phyloP scores from a whole-genome alignment of 208 protist species.

The Crithidia bombi region DNA sequence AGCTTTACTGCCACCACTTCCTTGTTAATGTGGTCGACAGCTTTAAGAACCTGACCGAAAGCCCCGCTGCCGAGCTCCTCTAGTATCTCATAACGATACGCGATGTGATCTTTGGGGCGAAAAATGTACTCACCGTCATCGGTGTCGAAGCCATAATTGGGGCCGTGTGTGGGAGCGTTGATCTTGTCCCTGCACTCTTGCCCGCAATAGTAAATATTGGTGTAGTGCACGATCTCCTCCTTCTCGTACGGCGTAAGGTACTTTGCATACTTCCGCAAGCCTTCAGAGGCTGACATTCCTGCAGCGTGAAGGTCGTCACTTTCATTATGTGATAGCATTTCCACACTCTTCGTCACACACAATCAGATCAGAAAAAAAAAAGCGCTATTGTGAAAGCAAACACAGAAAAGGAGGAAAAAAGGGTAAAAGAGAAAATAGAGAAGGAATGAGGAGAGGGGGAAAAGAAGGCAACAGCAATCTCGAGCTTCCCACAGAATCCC shows the following conservation, averaged over 20 bases:
- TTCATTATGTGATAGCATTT: conserved; percentile 3
- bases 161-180: conserved; percentile 41
- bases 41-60: conserved; percentile 89
- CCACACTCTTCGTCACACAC: not conserved
- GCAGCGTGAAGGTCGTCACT: not conserved
- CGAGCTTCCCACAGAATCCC: not conserved
- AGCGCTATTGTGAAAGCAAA: not conserved
- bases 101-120: conserved; percentile 91
- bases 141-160: conserved; percentile 94
- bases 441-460: conserved; percentile 7
- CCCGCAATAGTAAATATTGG: conserved; percentile 64
- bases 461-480: conserved; percentile 3
- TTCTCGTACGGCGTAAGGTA: conserved; percentile 69
- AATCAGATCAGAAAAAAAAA: not conserved
- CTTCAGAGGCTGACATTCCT: conserved; percentile 26
- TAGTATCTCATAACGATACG: conserved; percentile 91
- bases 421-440: conserved; percentile 2
- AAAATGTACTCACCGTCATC: conserved; percentile 92
- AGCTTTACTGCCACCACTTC: conserved; percentile 81
- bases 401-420: not conserved
- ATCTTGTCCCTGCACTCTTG: conserved; percentile 75
- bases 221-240: conserved; percentile 62
- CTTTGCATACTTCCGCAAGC: conserved; percentile 30
- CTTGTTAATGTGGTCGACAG: conserved; percentile 55
- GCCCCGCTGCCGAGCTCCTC: conserved; percentile 75